phyloP scores from a whole-genome alignment of 495 filamentous ascomycete genomes.

The Aspergillus wentii region DNA sequence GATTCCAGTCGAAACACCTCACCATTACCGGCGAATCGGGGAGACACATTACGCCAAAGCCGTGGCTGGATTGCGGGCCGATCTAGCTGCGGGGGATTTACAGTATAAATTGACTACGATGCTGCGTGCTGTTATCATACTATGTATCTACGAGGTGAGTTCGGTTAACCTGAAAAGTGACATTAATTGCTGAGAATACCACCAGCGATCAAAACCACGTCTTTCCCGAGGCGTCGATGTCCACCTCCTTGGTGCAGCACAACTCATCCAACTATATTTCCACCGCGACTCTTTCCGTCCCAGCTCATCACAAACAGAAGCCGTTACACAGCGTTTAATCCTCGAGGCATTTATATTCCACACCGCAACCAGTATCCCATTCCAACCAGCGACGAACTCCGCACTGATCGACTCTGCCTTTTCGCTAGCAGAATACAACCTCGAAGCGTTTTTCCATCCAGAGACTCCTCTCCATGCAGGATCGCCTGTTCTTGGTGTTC shows the following conservation, averaged over 20 bases:
- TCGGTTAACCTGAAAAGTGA: not conserved
- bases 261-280: conserved; percentile 11
- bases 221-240: conserved; percentile 10
- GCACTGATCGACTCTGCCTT: conserved; percentile 12
- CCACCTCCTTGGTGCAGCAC: conserved; percentile 17
- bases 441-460: conserved; percentile 4
- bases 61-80: conserved; percentile 7
- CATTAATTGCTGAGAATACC: not conserved
- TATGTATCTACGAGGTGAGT: conserved; percentile 20
- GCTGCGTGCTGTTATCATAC: conserved; percentile 12
- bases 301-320: not conserved
- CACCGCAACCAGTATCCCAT: conserved; percentile 19
- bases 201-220: conserved; percentile 12
- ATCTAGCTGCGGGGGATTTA: not conserved
- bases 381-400: not conserved
- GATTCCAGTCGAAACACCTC: conserved; percentile 8
- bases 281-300: not conserved
- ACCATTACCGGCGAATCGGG: conserved; percentile 5
- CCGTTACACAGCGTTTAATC: conserved; percentile 11
- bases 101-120: conserved; percentile 6
- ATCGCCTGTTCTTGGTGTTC: conserved; percentile 16
- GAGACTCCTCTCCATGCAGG: not conserved
- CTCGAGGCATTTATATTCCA: conserved; percentile 23
- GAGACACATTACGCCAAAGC: conserved; percentile 11
- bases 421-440: conserved; percentile 9